These are phyloP conservation scores for Cladobotryum mycophilum DNA, from an alignment of 2,329 filamentous ascomycete species.

Conservation along the genomic window DNA sequence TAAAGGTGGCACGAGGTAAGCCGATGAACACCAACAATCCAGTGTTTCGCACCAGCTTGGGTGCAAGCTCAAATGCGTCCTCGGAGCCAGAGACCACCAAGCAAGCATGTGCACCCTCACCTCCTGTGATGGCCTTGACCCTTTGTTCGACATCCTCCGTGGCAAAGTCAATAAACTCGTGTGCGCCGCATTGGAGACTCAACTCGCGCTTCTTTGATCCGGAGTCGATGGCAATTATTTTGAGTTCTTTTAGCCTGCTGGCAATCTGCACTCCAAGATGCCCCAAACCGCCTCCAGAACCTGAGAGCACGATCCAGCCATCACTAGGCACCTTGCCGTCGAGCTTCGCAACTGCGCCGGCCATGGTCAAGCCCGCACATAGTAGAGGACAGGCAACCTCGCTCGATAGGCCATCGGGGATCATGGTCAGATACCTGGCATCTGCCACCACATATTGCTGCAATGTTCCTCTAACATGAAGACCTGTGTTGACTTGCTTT, in stretches of 20 bases:
- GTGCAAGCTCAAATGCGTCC: slow-evolving; percentile 19
- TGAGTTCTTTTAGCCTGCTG: slow-evolving; percentile 11
- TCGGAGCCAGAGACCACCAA: slow-evolving; percentile 23
- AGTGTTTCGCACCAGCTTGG: slow-evolving; percentile 20
- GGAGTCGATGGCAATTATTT: slow-evolving; percentile 25
- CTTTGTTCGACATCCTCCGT: slow-evolving; percentile 16
- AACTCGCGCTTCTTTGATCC: slow-evolving; percentile 18
- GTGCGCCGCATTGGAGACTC: slow-evolving; percentile 19
- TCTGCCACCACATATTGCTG: slow-evolving; percentile 27
- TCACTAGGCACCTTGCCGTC: slow-evolving; percentile 10
- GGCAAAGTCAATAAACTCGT: slow-evolving; percentile 23
- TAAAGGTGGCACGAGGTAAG: slow-evolving; percentile 21
- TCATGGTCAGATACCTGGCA: slow-evolving; percentile 20
- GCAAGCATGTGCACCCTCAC: slow-evolving; percentile 21
- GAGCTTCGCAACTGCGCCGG: slow-evolving; percentile 20
- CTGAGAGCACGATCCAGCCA: slow-evolving; percentile 25
- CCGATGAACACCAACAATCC: slow-evolving; percentile 22
- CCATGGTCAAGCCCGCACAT: slow-evolving; percentile 29
- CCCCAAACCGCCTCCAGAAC: slow-evolving; percentile 26
- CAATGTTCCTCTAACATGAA: slow-evolving; percentile 27
- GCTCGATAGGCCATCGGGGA: slow-evolving; percentile 16
- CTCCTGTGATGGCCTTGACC: slow-evolving; percentile 18
- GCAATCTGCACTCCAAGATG: slow-evolving; percentile 29
- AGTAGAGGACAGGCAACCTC: slow-evolving; percentile 24
- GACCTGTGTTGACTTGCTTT: slow-evolving; percentile 35